Base-by-base conservation (phyloP, 257 asterid species). In the Marsdenia floribunda region DNA sequence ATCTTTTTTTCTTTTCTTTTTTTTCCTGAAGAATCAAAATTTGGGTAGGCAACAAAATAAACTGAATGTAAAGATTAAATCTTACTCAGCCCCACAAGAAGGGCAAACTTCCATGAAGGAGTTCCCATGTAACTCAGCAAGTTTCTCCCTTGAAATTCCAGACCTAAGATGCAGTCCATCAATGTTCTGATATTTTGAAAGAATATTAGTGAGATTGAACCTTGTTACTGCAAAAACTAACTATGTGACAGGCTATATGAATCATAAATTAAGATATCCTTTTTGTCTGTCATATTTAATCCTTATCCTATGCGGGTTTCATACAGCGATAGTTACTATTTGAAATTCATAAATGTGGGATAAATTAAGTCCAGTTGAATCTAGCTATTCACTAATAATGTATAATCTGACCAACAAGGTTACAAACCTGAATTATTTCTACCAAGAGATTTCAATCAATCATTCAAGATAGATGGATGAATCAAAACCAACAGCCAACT, bases 91-190 rank as follows among this genome's bases (percentile, higher is more conserved):
- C 79, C 96, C 91, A 81, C 98, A 94, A 33, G 97, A 86, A 42
- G 88, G 85, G 85, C 98, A 94, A 57, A 73, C 79, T 82, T 94
- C 98, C 97, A 88, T 81, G 86, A 94, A 94, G 61, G 97, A 90
- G 83, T 94, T 77, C 76, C 98, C 98, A 77, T 94, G 98, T 71
- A 94, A 83, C 81, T 94, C 98, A 46, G 98, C 73, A 71, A 94
- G 93, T 80, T 84, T 91, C 79, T 87, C 92, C 90, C 98, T 83
- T 22, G 97, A 86, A 66, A 94, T 88, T 81, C 98, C 98, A 76
- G 98, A 94, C 29, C 98, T 97, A 70, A 94, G 93, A 84, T 94
- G 98, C 75, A 94, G 92, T 71, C 96, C 93, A 75, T 94, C 98
- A 76, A 94, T 88, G 78, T 94, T 94, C 98, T 94, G 84, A 73